These are phyloP conservation scores for Linnemannia hyalina DNA, from an alignment of 192 early-diverging fungal species.

Conservation along the genomic window DNA sequence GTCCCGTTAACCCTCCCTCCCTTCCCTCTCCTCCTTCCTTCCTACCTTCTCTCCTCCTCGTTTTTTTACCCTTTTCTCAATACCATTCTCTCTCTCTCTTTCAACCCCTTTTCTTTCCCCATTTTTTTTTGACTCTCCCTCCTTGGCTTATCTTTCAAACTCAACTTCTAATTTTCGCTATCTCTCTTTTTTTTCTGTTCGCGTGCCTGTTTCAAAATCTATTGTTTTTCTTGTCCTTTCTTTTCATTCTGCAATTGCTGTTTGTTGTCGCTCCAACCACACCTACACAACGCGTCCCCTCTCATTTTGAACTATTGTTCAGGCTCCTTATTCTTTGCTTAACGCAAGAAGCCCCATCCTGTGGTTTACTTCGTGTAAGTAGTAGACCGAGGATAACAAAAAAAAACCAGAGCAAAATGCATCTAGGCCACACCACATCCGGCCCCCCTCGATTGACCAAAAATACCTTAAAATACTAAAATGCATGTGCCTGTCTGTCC, in stretches of 20 bases:
- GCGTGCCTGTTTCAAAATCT: background rate
- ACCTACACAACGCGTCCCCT: background rate
- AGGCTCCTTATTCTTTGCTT: background rate
- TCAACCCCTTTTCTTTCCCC: background rate
- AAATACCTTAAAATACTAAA: background rate
- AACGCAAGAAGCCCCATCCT: background rate
- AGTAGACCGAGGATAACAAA: background rate
- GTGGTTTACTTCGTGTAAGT: background rate
- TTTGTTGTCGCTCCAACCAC: background rate
- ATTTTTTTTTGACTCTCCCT: background rate
- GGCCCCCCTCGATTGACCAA: background rate
- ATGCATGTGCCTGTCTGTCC: background rate
- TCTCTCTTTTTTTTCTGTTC: constrained; percentile 2
- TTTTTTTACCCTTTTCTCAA: constrained; percentile 3
- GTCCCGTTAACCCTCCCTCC: background rate
- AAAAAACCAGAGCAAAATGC: background rate
- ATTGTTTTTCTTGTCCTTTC: background rate
- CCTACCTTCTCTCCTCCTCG: background rate
- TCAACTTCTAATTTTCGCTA: background rate
- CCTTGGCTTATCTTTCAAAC: background rate
- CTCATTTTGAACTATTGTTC: background rate
- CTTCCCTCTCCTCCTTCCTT: background rate
- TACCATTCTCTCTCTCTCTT: background rate
- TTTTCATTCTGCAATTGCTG: background rate
- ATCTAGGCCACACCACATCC: background rate